A percentile compares a stretch with the other conserved stretches of the same genome.
These are phyloP conservation scores for Lithospermum erythrorhizon DNA, from an alignment of 257 asterid genomes.

Conservation along the genomic window DNA sequence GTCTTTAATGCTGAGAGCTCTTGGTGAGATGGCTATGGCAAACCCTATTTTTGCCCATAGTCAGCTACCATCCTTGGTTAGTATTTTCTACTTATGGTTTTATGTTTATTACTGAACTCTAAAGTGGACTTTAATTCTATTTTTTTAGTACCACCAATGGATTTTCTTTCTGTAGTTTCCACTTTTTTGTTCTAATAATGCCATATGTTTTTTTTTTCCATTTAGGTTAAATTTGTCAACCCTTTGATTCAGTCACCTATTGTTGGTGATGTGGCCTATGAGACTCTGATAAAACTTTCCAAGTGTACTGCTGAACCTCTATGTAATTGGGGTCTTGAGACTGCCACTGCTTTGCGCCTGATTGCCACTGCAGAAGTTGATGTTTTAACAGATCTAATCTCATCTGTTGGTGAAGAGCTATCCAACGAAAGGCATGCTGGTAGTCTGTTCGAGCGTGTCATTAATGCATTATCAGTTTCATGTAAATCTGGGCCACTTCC, in stretches of 20 bases:
- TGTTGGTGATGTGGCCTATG: constrained; percentile 85
- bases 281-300: constrained; percentile 75
- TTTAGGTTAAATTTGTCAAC: constrained; percentile 64
- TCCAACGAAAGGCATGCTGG: constrained; percentile 46
- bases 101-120: not conserved
- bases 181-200: not conserved
- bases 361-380: constrained; percentile 51
- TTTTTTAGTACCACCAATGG: not conserved
- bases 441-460: constrained; percentile 75
- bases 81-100: constrained; percentile 16
- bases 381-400: constrained; percentile 56
- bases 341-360: constrained; percentile 82
- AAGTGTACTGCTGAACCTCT: constrained; percentile 77
- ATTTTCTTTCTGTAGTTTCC: constrained; percentile 4
- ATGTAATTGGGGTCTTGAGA: constrained; percentile 91
- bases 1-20: constrained; percentile 69
- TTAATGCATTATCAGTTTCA: constrained; percentile 64
- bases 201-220: not conserved
- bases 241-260: constrained; percentile 71
- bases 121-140: not conserved
- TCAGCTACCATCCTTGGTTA: constrained; percentile 87
- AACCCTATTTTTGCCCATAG: constrained; percentile 89
- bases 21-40: constrained; percentile 91
- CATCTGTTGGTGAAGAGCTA: constrained; percentile 50
- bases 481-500: constrained; percentile 96